Base-by-base conservation (phyloP, 2,329 filamentous ascomycete genomes). In the Exutisphaerella laricina region DNA sequence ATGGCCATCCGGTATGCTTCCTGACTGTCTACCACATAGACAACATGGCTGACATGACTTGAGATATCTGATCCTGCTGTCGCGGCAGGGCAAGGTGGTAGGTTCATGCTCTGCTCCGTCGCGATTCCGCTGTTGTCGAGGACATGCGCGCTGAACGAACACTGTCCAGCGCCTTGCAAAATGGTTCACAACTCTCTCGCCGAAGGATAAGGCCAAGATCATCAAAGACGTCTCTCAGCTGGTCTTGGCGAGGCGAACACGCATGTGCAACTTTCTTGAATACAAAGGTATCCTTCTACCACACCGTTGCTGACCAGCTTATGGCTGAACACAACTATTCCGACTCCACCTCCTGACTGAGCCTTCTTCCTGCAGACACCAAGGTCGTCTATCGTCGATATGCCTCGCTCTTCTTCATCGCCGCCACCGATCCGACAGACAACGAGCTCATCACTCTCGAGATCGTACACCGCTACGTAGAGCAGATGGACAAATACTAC, bases 401-500 rank as follows among this genome's bases (percentile, higher is more conserved):
- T 69, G 92, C 92, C 49, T 97, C 92, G 46, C 83, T 98, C 50
- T 98, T 97, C 77, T 98, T 98, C 77, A 98, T 98, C 66, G 89
- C 90, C 61, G 92, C 92, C 59, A 95, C 88, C 72, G 84, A 88
- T 41, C 89, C 89, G n/a, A 88, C 88, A 51, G 92, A 98, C 70
- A 98, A 98, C 70, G 92, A 98, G 66, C 74, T 98, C 63, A 96
- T 97, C 66, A 95, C 88, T 17, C 87, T 98, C 64, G 92, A 98
- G 69, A 88, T 98, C 64, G 94, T 98, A 60, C 92, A 98, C 69
- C 88, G 92, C 70, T 98, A 98, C 66, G 92, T 98, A 63, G 92
- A 98, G 70, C 92, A 98, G 71, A 98, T 98, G 92, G 92, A 98
- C 77, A 98, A 98, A 69, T 98, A 98, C 74, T 98, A 97, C 68